These are phyloP conservation scores for Penicillium sp. DNA, from an alignment of 2,329 filamentous ascomycete genomes.

Conservation along the genomic window DNA sequence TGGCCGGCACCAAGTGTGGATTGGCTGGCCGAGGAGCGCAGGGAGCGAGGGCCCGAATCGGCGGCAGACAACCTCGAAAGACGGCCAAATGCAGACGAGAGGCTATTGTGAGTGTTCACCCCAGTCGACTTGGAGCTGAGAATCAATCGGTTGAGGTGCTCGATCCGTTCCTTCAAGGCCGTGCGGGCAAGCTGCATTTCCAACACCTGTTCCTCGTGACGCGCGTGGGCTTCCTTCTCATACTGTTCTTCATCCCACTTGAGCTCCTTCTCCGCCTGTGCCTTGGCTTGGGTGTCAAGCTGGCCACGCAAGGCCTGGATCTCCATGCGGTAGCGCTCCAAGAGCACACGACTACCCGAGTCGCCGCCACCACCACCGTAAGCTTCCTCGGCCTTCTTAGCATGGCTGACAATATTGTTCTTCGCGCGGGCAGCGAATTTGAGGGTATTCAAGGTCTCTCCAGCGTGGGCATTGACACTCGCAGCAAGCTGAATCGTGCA, in stretches of 20 bases:
- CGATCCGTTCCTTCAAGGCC: slow-evolving; percentile 92
- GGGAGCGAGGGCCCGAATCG: slow-evolving; percentile 47
- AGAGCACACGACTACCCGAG: slow-evolving; percentile 74
- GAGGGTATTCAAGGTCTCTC: slow-evolving; percentile 88
- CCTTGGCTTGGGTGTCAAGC: slow-evolving; percentile 74
- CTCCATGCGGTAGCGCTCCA: slow-evolving; percentile 91
- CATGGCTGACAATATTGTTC: slow-evolving; percentile 96
- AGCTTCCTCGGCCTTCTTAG: slow-evolving; percentile 89
- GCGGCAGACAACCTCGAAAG: slow-evolving; percentile 55
- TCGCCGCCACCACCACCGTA: slow-evolving; percentile 69
- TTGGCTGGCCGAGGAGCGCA: slow-evolving; percentile 64
- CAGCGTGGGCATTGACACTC: slow-evolving; percentile 65
- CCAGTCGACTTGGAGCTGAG: slow-evolving; percentile 92
- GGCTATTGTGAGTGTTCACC: slow-evolving; percentile 72
- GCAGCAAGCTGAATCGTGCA: slow-evolving; percentile 90
- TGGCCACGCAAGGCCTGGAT: slow-evolving; percentile 76
- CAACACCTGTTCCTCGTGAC: slow-evolving; percentile 94
- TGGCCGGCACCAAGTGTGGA: slow-evolving; percentile 50
- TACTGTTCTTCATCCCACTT: slow-evolving; percentile 66
- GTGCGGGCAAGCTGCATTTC: slow-evolving; percentile 97
- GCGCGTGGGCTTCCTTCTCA: slow-evolving; percentile 73
- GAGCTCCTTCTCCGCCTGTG: slow-evolving; percentile 54
- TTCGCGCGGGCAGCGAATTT: slow-evolving; percentile 96
- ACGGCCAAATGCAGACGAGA: slow-evolving; percentile 58
- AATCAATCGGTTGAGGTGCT: slow-evolving; percentile 91